These are phyloP conservation scores for Lagenidium sp. DNA, from an alignment of 352 stramenopile genomes.

Conservation along the genomic window DNA sequence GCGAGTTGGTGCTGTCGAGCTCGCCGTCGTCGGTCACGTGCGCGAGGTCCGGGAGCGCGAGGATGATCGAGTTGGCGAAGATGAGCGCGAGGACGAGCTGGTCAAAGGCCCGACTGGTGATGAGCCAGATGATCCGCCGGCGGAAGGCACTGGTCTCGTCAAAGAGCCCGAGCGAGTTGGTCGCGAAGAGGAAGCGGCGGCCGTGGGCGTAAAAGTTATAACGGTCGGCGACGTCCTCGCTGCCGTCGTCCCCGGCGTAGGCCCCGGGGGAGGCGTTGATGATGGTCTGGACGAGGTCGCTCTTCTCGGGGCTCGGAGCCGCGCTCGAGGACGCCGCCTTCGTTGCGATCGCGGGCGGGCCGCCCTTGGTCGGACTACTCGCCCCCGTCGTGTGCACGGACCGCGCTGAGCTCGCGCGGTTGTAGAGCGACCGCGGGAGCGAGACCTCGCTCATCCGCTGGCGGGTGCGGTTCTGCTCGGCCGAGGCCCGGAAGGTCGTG, in stretches of 20 bases:
- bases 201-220: conserved; percentile 64
- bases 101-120: conserved; percentile 72
- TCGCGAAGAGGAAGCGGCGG: conserved; percentile 51
- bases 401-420: too few relatives aligned
- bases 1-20: conserved; percentile 27
- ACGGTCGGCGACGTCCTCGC: conserved; percentile 29
- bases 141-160: conserved; percentile 38
- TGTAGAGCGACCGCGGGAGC: too few relatives aligned
- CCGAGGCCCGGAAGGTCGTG: too few relatives aligned
- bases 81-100: conserved; percentile 82
- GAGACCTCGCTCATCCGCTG: too few relatives aligned
- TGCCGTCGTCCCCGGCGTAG: conserved; percentile 47
- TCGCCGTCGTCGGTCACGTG: conserved; percentile 32
- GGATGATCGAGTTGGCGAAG: conserved; percentile 71
- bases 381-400: too few relatives aligned
- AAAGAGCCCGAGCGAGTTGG: conserved; percentile 42
- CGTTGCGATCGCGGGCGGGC: too few relatives aligned
- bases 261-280: conserved; percentile 14
- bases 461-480: too few relatives aligned
- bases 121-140: conserved; percentile 50
- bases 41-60: conserved; percentile 71
- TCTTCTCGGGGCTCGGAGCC: conserved; percentile 10
- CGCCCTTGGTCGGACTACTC: too few relatives aligned
- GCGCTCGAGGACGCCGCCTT: conserved; percentile 13
- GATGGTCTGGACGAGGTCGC: too few relatives aligned